Base-by-base conservation (phyloP, 352 stramenopile genomes). In the Phytophthora macrochlamydospora region DNA sequence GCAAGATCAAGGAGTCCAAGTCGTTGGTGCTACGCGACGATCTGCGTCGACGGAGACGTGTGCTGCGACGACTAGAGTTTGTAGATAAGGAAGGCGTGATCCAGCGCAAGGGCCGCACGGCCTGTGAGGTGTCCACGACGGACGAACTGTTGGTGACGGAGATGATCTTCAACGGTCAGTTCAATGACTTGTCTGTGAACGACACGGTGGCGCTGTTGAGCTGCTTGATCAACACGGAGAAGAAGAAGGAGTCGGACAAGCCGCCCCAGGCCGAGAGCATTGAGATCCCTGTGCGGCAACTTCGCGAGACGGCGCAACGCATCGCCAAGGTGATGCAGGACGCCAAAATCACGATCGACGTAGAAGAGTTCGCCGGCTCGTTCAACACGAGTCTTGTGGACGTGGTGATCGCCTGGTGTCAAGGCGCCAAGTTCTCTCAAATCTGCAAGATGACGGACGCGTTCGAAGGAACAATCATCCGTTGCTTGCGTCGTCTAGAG, bases 381-480 rank as follows among this genome's bases (percentile, higher is more conserved):
- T 99, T 99, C 78, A 99, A 99, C 77, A 97, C 97, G 57, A 97
- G 89, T 59, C 93, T 99, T 67, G 98, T 99, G 75, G 96, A 99
- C 66, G 94, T 98, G 42, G 92, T 99, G 6, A 98, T 98, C 72
- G 93, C 93, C 32, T 99, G 97, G 97, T 98, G 91, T 64, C 94
- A 98, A 65, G 98, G 98, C 50, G 95, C 91, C 46, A 99, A 99
- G 76, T 99, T 99, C 77, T 91, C 96, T n/a, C 97, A 99, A 64
- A 96, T 99, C 42, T 98, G 96, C 72, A 99, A 99, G 75, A 92
- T 99, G 72, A 99, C 97, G 11, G 94, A 98, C 53, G 89, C 95
- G 24, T 99, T 99, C 75, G 98, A 99, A 83, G 98, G 98, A 44
- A 98, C 94, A 12, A 99, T 99, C 70, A 99, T 99, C 65, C 96